Conservation (phyloP, 2,329 filamentous ascomycete species). For the Zymoseptoria crescenta region DNA sequence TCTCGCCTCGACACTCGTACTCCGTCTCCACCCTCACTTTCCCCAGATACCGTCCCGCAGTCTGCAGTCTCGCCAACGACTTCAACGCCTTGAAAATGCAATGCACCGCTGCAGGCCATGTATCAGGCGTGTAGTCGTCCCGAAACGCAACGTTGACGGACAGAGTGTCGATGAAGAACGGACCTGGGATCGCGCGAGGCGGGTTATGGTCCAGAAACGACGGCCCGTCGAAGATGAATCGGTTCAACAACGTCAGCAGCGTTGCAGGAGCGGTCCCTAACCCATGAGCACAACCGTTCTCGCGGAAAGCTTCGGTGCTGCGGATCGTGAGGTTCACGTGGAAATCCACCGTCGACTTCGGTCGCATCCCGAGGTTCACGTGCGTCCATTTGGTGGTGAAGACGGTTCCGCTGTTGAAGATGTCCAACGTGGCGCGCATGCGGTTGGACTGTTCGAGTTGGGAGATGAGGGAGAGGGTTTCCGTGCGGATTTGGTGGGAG, state of each 20-base stretch:
- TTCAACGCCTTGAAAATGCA: slow-evolving; percentile 17
- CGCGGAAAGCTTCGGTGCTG: slow-evolving; percentile 20
- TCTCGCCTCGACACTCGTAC: slow-evolving; percentile 6
- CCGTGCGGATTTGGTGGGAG: slow-evolving; percentile 14
- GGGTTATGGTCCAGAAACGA: slow-evolving; percentile 8
- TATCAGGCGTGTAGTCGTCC: slow-evolving; percentile 19
- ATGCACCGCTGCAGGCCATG: slow-evolving; percentile 11
- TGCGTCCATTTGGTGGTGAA: slow-evolving; percentile 20
- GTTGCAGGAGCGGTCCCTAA: slow-evolving; percentile 9
- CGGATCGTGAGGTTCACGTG: slow-evolving; percentile 17
- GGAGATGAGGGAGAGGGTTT: slow-evolving; percentile 11
- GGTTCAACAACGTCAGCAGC: slow-evolving; percentile 17
- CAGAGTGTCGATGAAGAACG: slow-evolving; percentile 15
- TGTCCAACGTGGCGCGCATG: slow-evolving; percentile 15
- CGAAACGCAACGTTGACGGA: slow-evolving; percentile 15
- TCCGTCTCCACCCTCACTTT: slow-evolving; percentile 5
- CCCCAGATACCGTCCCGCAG: slow-evolving; percentile 10
- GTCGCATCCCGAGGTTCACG: slow-evolving; percentile 10
- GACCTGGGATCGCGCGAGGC: slow-evolving; percentile 1
- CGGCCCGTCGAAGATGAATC: slow-evolving; percentile 18
- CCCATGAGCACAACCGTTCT: slow-evolving; percentile 13
- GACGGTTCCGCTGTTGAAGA: slow-evolving; percentile 16
- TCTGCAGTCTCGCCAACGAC: slow-evolving; percentile 12
- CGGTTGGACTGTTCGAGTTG: slow-evolving; percentile 5
- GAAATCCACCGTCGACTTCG: slow-evolving; percentile 10